phyloP scores from a whole-genome alignment of 805 yeast species.

The Candida taoyuanica region DNA sequence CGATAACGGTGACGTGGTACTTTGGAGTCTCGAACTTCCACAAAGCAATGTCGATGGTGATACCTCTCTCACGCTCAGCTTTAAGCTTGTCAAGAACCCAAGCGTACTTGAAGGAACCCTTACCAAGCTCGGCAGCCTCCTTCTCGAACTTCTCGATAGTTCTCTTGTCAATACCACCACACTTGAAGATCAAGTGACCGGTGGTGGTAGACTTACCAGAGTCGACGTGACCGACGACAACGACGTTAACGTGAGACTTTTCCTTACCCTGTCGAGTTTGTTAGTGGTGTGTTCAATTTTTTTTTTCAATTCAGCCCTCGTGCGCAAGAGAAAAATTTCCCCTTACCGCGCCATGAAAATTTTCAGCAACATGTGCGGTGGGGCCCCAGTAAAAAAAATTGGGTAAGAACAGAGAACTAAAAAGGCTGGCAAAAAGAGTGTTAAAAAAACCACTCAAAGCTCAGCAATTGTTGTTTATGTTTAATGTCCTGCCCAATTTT shows the following conservation, averaged over 20 bases:
- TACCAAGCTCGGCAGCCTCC: conserved; percentile 97
- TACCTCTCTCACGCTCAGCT: conserved; percentile 98
- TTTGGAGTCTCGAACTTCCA: conserved; percentile 96
- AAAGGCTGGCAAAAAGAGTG: too few species aligned
- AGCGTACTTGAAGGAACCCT: conserved; percentile 98
- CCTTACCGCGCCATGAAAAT: too few species aligned
- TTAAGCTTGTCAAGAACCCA: conserved; percentile 94
- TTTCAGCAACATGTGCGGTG: too few species aligned
- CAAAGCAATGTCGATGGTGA: conserved; percentile 91
- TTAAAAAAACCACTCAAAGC: too few species aligned
- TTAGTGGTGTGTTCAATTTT: conserved; percentile 6
- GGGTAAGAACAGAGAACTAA: too few species aligned
- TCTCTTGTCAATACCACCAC: conserved; percentile 99
- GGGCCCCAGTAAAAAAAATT: too few species aligned
- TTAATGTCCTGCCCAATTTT: too few species aligned
- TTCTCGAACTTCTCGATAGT: conserved; percentile 97
- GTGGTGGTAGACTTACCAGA: conserved; percentile 98
- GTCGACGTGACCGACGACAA: conserved; percentile 99
- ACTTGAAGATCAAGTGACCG: conserved; percentile 98
- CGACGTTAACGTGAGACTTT: conserved; percentile 98
- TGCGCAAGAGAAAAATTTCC: too few species aligned
- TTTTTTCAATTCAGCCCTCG: too few species aligned
- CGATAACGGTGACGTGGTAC: conserved; percentile 89
- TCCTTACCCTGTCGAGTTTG: conserved; percentile 71
- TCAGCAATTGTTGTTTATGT: too few species aligned